Percentiles rank a stretch among this genome's conserved stretches.
phyloP scores from a whole-genome alignment of 75 land plant genomes.

The Ceratopteris richardii region DNA sequence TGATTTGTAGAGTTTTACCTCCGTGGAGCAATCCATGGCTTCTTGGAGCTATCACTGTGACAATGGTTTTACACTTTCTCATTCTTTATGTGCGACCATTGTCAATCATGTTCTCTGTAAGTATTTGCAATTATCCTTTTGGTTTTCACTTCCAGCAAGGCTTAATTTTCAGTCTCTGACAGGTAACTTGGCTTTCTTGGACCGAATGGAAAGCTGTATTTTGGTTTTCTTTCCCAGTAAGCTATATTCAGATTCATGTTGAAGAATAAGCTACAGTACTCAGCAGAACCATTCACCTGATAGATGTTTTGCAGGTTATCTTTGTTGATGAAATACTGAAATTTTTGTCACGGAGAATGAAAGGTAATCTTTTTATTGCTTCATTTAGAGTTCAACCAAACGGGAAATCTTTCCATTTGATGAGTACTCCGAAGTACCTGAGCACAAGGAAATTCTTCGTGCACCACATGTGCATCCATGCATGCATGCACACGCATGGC shows the following conservation, averaged over 20 bases:
- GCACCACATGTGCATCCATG: too few species aligned
- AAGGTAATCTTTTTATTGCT: slow-evolving; percentile 42
- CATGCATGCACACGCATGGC: too few species aligned
- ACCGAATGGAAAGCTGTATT: slow-evolving; percentile 75
- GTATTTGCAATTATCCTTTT: slow-evolving; percentile 11
- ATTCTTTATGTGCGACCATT: slow-evolving; percentile 78
- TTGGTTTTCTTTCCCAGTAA: slow-evolving; percentile 92
- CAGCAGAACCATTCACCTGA: background rate
- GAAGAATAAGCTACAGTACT: background rate
- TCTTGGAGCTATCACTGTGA: slow-evolving; percentile 65
- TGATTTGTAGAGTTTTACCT: slow-evolving; percentile 55
- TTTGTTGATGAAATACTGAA: slow-evolving; percentile 87
- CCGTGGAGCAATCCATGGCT: slow-evolving; percentile 99
- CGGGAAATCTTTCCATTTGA: too few species aligned
- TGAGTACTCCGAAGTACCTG: too few species aligned
- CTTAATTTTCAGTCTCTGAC: slow-evolving; percentile 8
- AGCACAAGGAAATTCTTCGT: too few species aligned
- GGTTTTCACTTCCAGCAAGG: background rate
- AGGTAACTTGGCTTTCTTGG: slow-evolving; percentile 82
- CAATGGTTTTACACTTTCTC: slow-evolving; percentile 79
- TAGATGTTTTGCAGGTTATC: slow-evolving; percentile 76
- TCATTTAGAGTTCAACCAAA: too few species aligned
- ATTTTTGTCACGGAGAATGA: slow-evolving; percentile 61
- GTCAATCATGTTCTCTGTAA: slow-evolving; percentile 84
- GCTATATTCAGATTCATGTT: slow-evolving; percentile 7